A percentile compares a stretch with the other conserved stretches of the same genome.
Conservation (phyloP, 495 filamentous ascomycete species). For the Lepraria neglecta region DNA sequence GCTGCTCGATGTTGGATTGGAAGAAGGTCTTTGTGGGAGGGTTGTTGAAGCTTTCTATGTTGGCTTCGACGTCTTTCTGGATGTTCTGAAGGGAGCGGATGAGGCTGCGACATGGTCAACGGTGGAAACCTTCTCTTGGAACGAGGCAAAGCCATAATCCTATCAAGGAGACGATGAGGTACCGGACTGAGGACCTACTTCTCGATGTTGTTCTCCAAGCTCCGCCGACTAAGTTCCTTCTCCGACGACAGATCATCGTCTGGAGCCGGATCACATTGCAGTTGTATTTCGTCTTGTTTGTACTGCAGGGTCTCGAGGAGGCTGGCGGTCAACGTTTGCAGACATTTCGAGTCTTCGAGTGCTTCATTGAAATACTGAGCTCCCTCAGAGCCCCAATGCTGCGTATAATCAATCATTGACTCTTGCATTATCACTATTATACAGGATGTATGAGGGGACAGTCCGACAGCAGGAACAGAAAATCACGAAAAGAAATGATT, state of each 20-base stretch:
- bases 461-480: no score
- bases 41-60: constrained; percentile 15
- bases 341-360: constrained; percentile 13
- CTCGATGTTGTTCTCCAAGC: constrained; percentile 10
- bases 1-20: constrained; percentile 18
- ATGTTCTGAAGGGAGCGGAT: constrained; percentile 15
- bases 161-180: neutral
- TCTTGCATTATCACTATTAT: constrained; percentile 2
- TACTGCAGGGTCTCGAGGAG: constrained; percentile 12
- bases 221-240: neutral
- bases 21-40: constrained; percentile 12
- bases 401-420: constrained; percentile 1
- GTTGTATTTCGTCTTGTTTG: constrained; percentile 11
- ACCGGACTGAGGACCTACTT: neutral
- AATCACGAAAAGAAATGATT: neutral
- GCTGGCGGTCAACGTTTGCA: constrained; percentile 11
- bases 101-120: constrained; percentile 1
- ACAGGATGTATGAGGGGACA: neutral
- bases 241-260: constrained; percentile 4
- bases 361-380: constrained; percentile 12
- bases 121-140: neutral
- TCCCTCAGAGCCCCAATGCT: neutral
- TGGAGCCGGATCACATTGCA: neutral
- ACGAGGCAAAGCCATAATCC: no score
- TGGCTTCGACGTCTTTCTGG: constrained; percentile 9